A percentile compares a stretch with the other conserved stretches of the same genome.
These are phyloP conservation scores for Tagetes patula DNA, from an alignment of 129 eudicot species.

Conservation along the genomic window DNA sequence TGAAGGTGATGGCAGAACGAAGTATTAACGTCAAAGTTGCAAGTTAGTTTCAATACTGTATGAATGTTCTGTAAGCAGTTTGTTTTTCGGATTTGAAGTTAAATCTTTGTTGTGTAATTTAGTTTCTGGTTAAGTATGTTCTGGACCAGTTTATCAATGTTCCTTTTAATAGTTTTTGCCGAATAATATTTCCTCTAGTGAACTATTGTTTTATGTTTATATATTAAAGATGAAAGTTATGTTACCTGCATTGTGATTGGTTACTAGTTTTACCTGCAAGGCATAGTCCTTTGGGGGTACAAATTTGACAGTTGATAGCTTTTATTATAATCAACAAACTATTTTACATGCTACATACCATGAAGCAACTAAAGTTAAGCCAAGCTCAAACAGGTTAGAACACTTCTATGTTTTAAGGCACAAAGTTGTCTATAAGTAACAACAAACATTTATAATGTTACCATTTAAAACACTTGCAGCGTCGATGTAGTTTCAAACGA, in stretches of 20 bases:
- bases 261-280: too few relatives aligned
- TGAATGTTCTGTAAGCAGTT: constrained; percentile 24
- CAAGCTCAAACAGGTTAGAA: constrained; percentile 19
- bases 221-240: not conserved
- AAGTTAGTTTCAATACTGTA: constrained; percentile 15
- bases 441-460: constrained; percentile 14
- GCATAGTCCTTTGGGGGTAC: not conserved
- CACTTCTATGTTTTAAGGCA: constrained; percentile 22
- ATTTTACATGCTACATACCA: constrained; percentile 33
- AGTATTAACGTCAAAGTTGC: constrained; percentile 18
- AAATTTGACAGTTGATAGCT: constrained; percentile 24
- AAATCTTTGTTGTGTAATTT: constrained; percentile 33
- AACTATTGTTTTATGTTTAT: constrained; percentile 18
- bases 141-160: constrained; percentile 9
- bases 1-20: constrained; percentile 49
- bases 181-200: constrained; percentile 12
- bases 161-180: not conserved
- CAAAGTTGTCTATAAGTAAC: constrained; percentile 12
- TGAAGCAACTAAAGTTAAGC: constrained; percentile 17
- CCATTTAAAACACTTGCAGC: constrained; percentile 15
- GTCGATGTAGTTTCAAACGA: constrained; percentile 42
- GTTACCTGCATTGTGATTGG: too few relatives aligned
- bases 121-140: constrained; percentile 23
- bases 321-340: constrained; percentile 27
- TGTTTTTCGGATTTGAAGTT: constrained; percentile 31